Percentiles rank a stretch among this genome's conserved stretches.
Conservation (phyloP, 2,329 filamentous ascomycete species). For the Pestalotiopsis sp. region DNA sequence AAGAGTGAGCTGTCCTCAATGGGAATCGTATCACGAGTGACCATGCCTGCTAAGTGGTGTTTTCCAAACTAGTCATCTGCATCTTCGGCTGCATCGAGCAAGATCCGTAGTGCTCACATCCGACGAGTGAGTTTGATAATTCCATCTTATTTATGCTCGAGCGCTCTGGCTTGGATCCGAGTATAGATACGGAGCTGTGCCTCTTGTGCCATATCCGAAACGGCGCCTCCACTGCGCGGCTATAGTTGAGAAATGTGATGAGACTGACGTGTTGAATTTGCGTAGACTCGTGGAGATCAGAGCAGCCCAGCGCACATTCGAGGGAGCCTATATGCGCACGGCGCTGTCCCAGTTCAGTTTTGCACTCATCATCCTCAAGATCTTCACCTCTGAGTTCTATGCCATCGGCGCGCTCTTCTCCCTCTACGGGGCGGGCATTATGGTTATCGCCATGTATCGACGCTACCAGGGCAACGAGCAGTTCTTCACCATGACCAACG, state of each 20-base stretch:
- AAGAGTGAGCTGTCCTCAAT: slow-evolving; percentile 24
- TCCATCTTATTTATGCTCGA: not conserved
- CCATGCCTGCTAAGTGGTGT: not conserved
- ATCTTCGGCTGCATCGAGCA: slow-evolving; percentile 80
- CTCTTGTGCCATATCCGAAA: not conserved
- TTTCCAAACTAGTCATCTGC: slow-evolving; percentile 62
- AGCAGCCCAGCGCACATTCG: slow-evolving; percentile 93
- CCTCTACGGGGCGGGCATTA: slow-evolving; percentile 82
- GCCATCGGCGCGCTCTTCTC: slow-evolving; percentile 95
- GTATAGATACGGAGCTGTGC: not conserved
- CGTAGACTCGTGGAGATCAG: slow-evolving; percentile 84
- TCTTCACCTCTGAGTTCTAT: slow-evolving; percentile 97
- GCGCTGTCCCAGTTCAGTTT: slow-evolving; percentile 95
- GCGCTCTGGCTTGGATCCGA: not conserved
- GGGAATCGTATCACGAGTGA: not conserved
- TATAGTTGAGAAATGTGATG: not conserved
- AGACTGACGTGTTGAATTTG: not conserved
- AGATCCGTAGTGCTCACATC: slow-evolving; percentile 80
- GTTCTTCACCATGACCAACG: slow-evolving; percentile 72
- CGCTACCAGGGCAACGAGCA: slow-evolving; percentile 91
- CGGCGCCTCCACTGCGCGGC: not conserved
- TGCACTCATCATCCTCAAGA: slow-evolving; percentile 89
- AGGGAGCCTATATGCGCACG: slow-evolving; percentile 95
- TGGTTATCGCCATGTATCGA: slow-evolving; percentile 82
- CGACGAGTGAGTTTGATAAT: slow-evolving; percentile 61